These are phyloP conservation scores for Thielaviopsis punctulata DNA, from an alignment of 2,329 filamentous ascomycete species.

Conservation along the genomic window DNA sequence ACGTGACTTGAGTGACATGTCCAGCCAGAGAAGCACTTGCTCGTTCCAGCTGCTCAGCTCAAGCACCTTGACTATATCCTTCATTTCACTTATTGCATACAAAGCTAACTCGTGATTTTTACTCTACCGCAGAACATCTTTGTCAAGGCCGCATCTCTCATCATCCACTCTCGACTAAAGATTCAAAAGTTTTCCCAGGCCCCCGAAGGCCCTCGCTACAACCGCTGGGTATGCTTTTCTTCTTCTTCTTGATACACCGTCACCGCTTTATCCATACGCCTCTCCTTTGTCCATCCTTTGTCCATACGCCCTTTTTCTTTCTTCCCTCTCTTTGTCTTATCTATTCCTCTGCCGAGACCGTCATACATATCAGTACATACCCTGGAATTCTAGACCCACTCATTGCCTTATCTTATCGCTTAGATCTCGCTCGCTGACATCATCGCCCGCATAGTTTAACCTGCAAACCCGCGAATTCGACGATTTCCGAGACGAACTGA, in stretches of 20 bases:
- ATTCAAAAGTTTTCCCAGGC: slow-evolving; percentile 33
- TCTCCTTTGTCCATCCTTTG: not conserved
- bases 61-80: no score
- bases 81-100: not conserved
- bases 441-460: slow-evolving; percentile 52
- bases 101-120: slow-evolving; percentile 3
- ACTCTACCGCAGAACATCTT: slow-evolving; percentile 59
- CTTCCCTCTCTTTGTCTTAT: not conserved
- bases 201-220: slow-evolving; percentile 40
- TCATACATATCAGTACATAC: not conserved
- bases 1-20: not conserved
- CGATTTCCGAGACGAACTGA: slow-evolving; percentile 64
- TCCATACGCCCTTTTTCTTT: not conserved
- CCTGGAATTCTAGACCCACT: not conserved
- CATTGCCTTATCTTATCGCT: not conserved
- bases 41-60: no score
- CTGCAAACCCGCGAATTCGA: slow-evolving; percentile 87
- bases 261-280: not conserved
- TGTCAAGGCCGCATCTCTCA: slow-evolving; percentile 68
- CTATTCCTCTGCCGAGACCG: no score
- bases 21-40: no score
- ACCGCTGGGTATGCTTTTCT: slow-evolving; percentile 62
- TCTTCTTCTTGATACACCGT: no score
- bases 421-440: not conserved
- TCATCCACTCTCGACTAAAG: slow-evolving; percentile 64